Base-by-base conservation (phyloP, 164 flowering plant species). In the Magnolia officinalis region DNA sequence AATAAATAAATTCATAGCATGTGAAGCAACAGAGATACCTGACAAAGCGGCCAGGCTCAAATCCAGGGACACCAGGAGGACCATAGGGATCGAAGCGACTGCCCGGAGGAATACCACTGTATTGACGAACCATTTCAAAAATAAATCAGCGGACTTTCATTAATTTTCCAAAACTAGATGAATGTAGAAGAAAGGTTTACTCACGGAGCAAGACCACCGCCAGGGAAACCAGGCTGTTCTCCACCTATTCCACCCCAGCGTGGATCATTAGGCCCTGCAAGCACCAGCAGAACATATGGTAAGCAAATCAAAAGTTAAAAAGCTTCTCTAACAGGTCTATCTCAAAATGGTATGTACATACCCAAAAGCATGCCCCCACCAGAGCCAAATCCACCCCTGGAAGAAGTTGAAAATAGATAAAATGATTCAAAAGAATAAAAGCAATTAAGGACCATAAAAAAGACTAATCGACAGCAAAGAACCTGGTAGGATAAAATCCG, bases 61-160 rank as follows among this genome's bases (percentile, higher is more conserved):
- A 93, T 37, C 93, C 98, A 72, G 96, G 93, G 72, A 93, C 87
- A 26, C 82, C 92, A 52, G 96, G 98, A 9, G 98, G 98, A 13
- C 96, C 96, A 82, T 78, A 86, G 0, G 98, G 98, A 84, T 93
- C 98, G 84, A 87, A 93, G 24, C 94, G 96, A 70, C 92, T 92
- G 79, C 96, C 98, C 19, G 93, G 96, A 18, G 93, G 96, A 24
- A 88, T 80, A 78, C 85, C 90, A 71, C 96, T 93, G 90, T 80
- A 75, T 66, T 76, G 77, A 76, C 55, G 19, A 21, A 69, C 20
- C 63, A 11, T 70, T 55, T 24, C 58, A 72, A 72, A 51, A 78
- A 82, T 29, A 76, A 70, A 61, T 68, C 51, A 66, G 49, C 3
- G 4, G 49, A 16, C 4, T 19, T 66, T 13, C 2, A 21, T 9